These are phyloP conservation scores for Ilex asprella DNA, from an alignment of 257 asterid genomes.

Conservation along the genomic window DNA sequence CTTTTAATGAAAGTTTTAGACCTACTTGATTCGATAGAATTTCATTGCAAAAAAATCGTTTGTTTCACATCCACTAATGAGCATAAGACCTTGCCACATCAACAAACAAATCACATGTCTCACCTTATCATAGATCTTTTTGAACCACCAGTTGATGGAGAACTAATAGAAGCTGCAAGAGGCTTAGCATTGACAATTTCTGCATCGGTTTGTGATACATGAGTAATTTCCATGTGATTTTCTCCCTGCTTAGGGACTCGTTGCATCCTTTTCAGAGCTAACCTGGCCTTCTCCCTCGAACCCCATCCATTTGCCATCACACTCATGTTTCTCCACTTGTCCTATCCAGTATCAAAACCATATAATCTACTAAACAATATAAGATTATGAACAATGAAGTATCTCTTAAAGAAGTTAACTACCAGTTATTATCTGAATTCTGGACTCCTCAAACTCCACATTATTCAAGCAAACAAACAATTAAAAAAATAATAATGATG, in stretches of 20 bases:
- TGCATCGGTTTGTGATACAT: constrained; percentile 58
- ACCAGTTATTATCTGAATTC: neutral
- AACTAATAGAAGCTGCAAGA: constrained; percentile 55
- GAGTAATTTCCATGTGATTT: constrained; percentile 40
- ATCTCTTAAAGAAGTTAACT: too few relatives aligned
- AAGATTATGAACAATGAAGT: too few relatives aligned
- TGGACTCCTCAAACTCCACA: neutral
- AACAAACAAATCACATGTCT: constrained; percentile 5
- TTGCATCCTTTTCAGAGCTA: constrained; percentile 61
- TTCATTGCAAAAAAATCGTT: neutral
- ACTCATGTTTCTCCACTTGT: constrained; percentile 98
- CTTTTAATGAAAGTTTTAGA: neutral
- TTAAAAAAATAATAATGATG: neutral
- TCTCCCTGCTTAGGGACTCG: constrained; percentile 57
- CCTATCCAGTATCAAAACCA: constrained; percentile 38
- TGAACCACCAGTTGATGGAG: constrained; percentile 68
- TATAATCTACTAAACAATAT: too few relatives aligned
- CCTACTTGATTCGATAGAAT: too few relatives aligned
- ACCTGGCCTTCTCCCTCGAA: constrained; percentile 73
- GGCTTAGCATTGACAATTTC: constrained; percentile 52
- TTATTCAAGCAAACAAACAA: constrained; percentile 5
- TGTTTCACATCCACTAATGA: neutral
- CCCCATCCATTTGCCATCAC: constrained; percentile 95
- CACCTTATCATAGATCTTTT: constrained; percentile 84
- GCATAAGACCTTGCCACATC: neutral